Evolutionary conservation across 148 eudicot species (phyloP).

Genomic region (Gaultheria prostrata): DNA sequence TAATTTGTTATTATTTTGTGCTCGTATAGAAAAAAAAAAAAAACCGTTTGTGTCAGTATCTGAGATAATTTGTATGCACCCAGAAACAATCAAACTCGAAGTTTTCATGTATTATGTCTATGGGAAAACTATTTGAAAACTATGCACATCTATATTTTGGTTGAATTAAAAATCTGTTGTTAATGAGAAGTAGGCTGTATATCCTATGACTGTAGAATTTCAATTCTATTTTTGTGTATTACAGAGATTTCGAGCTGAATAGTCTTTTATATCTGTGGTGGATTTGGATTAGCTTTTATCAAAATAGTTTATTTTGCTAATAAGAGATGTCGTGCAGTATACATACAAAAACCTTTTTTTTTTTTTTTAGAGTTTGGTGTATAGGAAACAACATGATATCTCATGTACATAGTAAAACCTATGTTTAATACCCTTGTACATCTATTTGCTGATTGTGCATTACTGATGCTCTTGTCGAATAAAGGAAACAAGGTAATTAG

Average conservation of each 20-base stretch:
- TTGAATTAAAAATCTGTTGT: not conserved
- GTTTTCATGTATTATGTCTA: not conserved
- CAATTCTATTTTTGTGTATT: not conserved
- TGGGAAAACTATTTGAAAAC: not conserved
- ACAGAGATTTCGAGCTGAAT: not conserved
- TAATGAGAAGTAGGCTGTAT: not conserved
- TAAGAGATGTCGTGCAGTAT: not conserved
- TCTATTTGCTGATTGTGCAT: too few relatives aligned
- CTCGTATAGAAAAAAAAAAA: not conserved
- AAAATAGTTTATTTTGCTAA: not conserved
- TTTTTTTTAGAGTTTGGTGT: not conserved
- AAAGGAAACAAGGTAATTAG: too few relatives aligned
- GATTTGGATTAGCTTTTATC: not conserved
- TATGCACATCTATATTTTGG: not conserved
- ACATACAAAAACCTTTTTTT: not conserved
- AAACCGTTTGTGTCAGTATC: not conserved
- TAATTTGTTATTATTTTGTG: not conserved
- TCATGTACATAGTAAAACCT: not conserved
- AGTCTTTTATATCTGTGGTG: not conserved
- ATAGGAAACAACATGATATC: not conserved
- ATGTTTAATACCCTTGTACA: not conserved
- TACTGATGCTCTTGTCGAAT: too few relatives aligned
- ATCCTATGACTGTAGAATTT: not conserved
- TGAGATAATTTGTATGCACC: not conserved
- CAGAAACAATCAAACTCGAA: not conserved